A percentile compares a stretch with the other conserved stretches of the same genome.
Conservation (phyloP, 2,329 filamentous ascomycete species). For the Cladosporium sp. region DNA sequence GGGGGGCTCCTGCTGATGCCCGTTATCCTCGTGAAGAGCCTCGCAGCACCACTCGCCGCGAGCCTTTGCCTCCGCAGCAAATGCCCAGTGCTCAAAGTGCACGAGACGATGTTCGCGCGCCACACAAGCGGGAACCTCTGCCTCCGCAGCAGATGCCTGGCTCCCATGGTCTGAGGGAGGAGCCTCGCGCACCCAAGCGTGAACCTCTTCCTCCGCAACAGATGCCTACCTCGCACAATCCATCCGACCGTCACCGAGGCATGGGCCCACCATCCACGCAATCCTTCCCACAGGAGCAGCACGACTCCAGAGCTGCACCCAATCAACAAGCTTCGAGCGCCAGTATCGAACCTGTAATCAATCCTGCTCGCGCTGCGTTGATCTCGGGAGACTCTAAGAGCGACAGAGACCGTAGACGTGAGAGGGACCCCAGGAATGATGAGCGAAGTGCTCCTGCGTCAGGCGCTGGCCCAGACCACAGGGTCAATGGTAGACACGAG, state of each 20-base stretch:
- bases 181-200: slow-evolving; percentile 14
- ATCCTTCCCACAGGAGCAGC: slow-evolving; percentile 6
- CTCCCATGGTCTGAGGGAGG: slow-evolving; percentile 1
- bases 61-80: slow-evolving; percentile 13
- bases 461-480: slow-evolving; percentile 30
- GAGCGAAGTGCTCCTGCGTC: slow-evolving; percentile 34
- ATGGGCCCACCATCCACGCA: slow-evolving; percentile 1
- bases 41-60: slow-evolving; percentile 4
- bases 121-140: slow-evolving; percentile 11
- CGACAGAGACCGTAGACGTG: slow-evolving; percentile 32
- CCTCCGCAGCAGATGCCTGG: slow-evolving; percentile 16
- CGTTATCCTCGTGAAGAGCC: slow-evolving; percentile 18
- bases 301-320: slow-evolving; percentile 6
- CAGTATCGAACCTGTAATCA: slow-evolving; percentile 32
- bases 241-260: slow-evolving; percentile 4
- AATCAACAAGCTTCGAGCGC: background rate
- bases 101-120: slow-evolving; percentile 4
- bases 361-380: slow-evolving; percentile 47
- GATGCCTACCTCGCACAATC: slow-evolving; percentile 6
- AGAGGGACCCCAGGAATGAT: slow-evolving; percentile 29
- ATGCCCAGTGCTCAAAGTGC: slow-evolving; percentile 9
- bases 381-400: slow-evolving; percentile 37
- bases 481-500: slow-evolving; percentile 39
- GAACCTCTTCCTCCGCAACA: slow-evolving; percentile 19
- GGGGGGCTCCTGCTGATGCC: slow-evolving; percentile 9